Base-by-base conservation (phyloP, 2,329 filamentous ascomycete genomes). In the Emmonsiellopsis sp. region DNA sequence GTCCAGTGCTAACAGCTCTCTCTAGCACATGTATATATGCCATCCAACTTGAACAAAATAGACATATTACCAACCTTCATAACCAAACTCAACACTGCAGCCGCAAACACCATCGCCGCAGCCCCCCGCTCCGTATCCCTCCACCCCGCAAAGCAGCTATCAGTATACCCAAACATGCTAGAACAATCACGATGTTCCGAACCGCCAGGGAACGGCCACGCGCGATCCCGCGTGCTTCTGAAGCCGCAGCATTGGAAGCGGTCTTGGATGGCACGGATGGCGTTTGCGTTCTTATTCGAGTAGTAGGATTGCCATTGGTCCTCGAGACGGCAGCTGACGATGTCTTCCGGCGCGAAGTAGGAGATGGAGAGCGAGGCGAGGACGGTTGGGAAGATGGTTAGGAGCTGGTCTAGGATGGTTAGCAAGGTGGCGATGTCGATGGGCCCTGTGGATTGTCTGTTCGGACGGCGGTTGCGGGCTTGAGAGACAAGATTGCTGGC, bases 231-330 rank as follows among this genome's bases (percentile, higher is more conserved):
- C 11, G 44, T 45, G 26, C 52, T 57, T 41, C 55, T 55, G 11
- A 54, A 47, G 31, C 55, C 55, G 37, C 55, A 57, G 48, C 55
- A 57, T 41, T 55, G 46, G 32, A 57, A 32, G 7, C 32, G 38
- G 49, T 57, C 55, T 38, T 57, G 55, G 16, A 57, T 57, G 26
- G 52, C 30, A n/a, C 53, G 46, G 35, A 55, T 57, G n/a, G 53
- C 55, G n/a, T 47, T 48, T 11, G 42, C 42, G 34, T 57, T 55
- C 26, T 55, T 57, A 30, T 37, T 26, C 7, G 50, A 53, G 31
- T 51, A 57, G 15, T 40, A 57, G 9, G 30, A 26, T 34, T 57
- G 55, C 55, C 53, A 57, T 55, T 57, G 55, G 26, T 38, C 37
- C 10, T 53, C 53, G 35, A 57, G 53, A 15, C 53, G 55, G 30